Conservation (phyloP, 148 eudicot genomes). For the Vaccinium vitisidaea region DNA sequence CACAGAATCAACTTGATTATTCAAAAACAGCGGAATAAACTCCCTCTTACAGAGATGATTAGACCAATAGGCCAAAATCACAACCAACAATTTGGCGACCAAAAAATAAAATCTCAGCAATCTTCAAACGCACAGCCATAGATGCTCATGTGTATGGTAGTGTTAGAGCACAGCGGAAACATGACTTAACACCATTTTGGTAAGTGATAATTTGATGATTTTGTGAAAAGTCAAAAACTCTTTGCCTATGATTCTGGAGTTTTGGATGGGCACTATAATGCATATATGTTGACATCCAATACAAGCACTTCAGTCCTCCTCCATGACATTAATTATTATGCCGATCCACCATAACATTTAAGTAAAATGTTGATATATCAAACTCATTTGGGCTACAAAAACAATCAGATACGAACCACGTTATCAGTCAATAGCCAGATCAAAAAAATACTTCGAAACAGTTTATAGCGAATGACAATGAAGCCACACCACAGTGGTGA, state of each 20-base stretch:
- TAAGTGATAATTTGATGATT: neutral
- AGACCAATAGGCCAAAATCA: neutral
- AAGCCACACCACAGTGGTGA: too few relatives aligned
- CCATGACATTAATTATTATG: neutral
- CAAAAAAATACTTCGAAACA: too few relatives aligned
- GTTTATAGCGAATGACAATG: too few relatives aligned
- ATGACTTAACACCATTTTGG: neutral
- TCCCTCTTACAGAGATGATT: neutral
- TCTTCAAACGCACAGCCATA: too few relatives aligned
- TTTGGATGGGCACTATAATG: neutral
- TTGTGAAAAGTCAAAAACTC: neutral
- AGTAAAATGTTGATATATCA: neutral
- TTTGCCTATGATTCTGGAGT: neutral
- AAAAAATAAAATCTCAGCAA: neutral
- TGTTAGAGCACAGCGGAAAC: neutral
- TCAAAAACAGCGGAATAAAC: neutral
- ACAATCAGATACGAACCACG: neutral
- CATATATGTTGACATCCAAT: neutral
- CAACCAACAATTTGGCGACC: neutral
- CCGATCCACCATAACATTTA: neutral
- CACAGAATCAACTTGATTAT: neutral
- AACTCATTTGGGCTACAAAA: neutral
- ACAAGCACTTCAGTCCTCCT: neutral
- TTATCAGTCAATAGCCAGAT: too few relatives aligned
- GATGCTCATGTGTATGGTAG: too few relatives aligned